These are phyloP conservation scores for Capronia americana DNA, from an alignment of 2,329 filamentous ascomycete genomes.

Conservation along the genomic window DNA sequence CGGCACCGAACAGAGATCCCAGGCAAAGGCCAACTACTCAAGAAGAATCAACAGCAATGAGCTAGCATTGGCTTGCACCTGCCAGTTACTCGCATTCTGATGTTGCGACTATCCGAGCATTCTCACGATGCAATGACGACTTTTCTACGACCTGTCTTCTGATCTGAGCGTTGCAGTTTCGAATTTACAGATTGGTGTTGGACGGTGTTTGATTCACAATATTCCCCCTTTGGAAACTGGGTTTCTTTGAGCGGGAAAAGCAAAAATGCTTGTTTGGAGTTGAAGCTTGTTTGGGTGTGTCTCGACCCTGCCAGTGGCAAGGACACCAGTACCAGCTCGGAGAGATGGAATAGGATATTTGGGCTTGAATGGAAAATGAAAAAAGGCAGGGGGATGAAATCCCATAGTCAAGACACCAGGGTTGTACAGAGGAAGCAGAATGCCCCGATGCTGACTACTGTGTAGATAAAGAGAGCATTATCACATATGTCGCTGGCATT, in stretches of 20 bases:
- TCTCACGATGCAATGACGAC: constrained; percentile 34
- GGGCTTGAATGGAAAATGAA: constrained; percentile 1
- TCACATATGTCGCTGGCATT: neutral
- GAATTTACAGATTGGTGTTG: constrained; percentile 23
- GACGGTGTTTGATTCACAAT: constrained; percentile 19
- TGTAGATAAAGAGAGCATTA: neutral
- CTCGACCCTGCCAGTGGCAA: neutral
- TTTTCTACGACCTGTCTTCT: constrained; percentile 21
- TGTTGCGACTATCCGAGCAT: constrained; percentile 29
- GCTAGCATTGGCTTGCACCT: constrained; percentile 17
- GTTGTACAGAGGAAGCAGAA: constrained; percentile 5
- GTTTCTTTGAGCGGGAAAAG: constrained; percentile 21
- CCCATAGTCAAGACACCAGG: neutral
- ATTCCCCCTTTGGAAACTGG: constrained; percentile 14
- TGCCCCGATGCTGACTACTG: neutral
- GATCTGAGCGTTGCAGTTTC: constrained; percentile 36
- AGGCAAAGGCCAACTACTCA: constrained; percentile 5
- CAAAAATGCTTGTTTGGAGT: constrained; percentile 17
- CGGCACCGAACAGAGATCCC: neutral
- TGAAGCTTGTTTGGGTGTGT: constrained; percentile 10
- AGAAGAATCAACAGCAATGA: constrained; percentile 14
- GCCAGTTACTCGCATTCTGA: neutral
- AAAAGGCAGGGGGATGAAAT: neutral
- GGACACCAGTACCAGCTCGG: neutral
- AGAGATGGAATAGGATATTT: neutral